Evolutionary conservation across 2,329 filamentous ascomycete genomes (phyloP), one percentile per base, ranked within the genome.

Genomic region (Aureobasidium sp.): DNA sequence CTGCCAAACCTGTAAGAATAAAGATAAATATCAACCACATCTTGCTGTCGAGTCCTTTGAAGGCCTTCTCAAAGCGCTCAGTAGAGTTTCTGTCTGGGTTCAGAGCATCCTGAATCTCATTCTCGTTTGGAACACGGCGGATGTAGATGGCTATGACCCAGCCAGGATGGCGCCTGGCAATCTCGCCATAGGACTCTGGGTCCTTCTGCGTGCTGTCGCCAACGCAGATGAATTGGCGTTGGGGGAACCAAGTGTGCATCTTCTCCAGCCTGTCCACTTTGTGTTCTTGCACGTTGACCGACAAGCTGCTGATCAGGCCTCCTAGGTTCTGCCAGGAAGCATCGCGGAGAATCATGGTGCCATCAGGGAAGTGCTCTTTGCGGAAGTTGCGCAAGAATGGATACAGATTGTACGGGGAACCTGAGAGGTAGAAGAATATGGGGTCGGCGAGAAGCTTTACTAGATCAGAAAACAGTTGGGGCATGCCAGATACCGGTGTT

Each of bases 401-500:
- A 70, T 97, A 97, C 11, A 97, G 82, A 68, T 95, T 96, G 78
- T 97, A 97, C 0, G 93, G 93, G 0, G 91, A 96, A 0, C 93
- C 92, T 0, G 90, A 95, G 50, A 97, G 82, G 74, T 97, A 97
- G 78, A 96, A 96, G 82, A 90, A 96, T 0, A 91, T 83, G 1
- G 91, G 87, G 9, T 81, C 79, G 9, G 81, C 63, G 9, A 85
- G 76, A 44, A 76, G 73, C 15, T 71, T 71, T 48, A 86, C 78
- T 12, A 96, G 79, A 61, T 86, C 80, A 24, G 78, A 75, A 76
- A 96, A 97, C 0, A 97, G 81, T 68, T 90, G 86, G 0, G 91
- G 89, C 91, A 97, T 97, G 52, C 90, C 91, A 0, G 80, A 69
- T 15, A 93, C 85, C 0, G 90, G 85, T 15, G 81, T 78, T 0